Evolutionary conservation across 768 basidiomycete species (phyloP).

Genomic region (Sarcodon aspratus): DNA sequence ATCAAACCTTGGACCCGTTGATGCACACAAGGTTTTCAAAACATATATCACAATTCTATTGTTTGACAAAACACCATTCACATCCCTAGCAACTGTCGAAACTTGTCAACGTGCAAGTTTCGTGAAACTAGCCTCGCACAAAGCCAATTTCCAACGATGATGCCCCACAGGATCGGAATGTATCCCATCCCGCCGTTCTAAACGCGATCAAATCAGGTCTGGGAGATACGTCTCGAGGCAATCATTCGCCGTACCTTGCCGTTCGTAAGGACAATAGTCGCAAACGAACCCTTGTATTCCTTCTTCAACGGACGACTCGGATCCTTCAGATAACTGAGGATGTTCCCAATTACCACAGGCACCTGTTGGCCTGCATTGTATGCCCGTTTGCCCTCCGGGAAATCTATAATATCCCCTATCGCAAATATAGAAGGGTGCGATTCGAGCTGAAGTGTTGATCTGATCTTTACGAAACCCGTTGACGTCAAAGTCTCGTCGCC

Average conservation of each 20-base stretch:
- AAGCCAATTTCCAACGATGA: background rate
- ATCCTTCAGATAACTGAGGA: constrained; percentile 26
- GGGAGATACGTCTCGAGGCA: background rate
- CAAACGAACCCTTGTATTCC: constrained; percentile 35
- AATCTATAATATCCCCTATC: constrained; percentile 53
- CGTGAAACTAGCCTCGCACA: no score
- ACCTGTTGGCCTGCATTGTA: constrained; percentile 35
- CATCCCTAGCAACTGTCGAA: no score
- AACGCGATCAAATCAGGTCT: background rate
- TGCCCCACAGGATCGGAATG: background rate
- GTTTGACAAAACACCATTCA: no score
- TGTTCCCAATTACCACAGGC: constrained; percentile 34
- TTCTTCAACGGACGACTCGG: constrained; percentile 22
- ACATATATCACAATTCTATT: no score
- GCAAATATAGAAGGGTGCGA: constrained; percentile 48
- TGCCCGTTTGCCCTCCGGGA: constrained; percentile 49
- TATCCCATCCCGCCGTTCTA: background rate
- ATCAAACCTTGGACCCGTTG: no score
- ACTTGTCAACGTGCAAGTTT: no score
- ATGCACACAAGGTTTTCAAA: no score
- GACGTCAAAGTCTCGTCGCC: constrained; percentile 21
- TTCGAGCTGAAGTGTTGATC: constrained; percentile 44
- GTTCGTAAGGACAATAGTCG: constrained; percentile 42
- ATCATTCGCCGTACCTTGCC: constrained; percentile 30
- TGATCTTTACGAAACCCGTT: constrained; percentile 35